Percentiles rank a stretch among this genome's conserved stretches.
Conservation (phyloP, 164 flowering plant species). For the Liquidambar formosana region DNA sequence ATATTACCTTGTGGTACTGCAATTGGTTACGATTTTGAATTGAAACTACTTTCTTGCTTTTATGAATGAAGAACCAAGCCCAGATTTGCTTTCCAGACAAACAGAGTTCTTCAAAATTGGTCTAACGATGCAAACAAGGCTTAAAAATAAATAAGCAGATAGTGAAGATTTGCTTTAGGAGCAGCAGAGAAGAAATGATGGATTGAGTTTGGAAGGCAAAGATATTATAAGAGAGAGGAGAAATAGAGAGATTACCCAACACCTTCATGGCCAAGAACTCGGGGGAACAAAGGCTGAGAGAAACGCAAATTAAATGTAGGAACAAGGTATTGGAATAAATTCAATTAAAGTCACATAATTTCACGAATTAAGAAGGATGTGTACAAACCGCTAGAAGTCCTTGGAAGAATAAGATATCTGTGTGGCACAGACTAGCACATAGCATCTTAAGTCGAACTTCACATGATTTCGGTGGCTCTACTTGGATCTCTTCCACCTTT, state of each 20-base stretch:
- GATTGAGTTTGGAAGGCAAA: neutral
- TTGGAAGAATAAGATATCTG: slow-evolving; percentile 30
- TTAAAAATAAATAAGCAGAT: too few relatives aligned
- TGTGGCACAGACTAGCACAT: slow-evolving; percentile 50
- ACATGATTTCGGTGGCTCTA: slow-evolving; percentile 40
- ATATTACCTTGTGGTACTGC: too few relatives aligned
- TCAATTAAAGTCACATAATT: neutral
- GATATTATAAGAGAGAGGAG: neutral
- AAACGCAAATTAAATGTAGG: neutral
- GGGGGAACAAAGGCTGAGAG: slow-evolving; percentile 43
- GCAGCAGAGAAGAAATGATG: too few relatives aligned
- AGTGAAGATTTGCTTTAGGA: too few relatives aligned
- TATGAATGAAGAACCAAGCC: too few relatives aligned
- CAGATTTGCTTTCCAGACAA: too few relatives aligned
- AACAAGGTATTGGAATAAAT: too few relatives aligned
- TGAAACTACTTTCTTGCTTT: too few relatives aligned
- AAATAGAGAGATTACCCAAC: slow-evolving; percentile 35
- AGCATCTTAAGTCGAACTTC: slow-evolving; percentile 57
- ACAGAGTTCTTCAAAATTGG: too few relatives aligned
- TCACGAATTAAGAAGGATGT: neutral
- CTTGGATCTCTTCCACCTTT: slow-evolving; percentile 44
- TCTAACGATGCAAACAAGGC: too few relatives aligned
- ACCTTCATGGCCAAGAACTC: slow-evolving; percentile 57
- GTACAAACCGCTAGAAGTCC: slow-evolving; percentile 23
- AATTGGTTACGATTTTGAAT: too few relatives aligned